Evolutionary conservation across 179 eudicot genomes (phyloP), one percentile per base, ranked within the genome.

Genomic region (Patellifolia procumbens): DNA sequence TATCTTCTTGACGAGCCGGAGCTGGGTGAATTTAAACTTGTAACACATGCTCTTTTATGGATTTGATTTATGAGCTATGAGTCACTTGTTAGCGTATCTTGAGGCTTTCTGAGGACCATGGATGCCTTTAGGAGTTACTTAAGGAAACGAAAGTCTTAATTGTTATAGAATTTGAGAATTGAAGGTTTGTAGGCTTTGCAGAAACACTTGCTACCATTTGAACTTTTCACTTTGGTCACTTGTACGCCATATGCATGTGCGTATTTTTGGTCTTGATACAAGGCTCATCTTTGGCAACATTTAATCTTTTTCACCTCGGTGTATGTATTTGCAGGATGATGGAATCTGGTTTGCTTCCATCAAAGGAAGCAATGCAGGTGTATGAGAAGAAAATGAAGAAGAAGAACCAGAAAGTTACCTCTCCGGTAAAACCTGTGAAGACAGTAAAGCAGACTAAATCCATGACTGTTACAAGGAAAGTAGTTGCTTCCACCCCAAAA

Each of bases 281-380:
- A n/a, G n/a, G n/a, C n/a, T n/a, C n/a, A n/a, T n/a, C n/a, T 24
- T 19, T 13, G 28, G 71, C 71, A 67, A 7, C 71, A 22, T 42
- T 43, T 67, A 10, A 22, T 11, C 15, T 0, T 24, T 42, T 13
- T n/a, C n/a, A 42, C 22, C 28, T 49, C 24, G 24, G 71, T 77
- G 35, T 53, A 32, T 29, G 9, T 29, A 49, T 70, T 35, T 86
- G 73, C 78, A 92, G 97, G 97, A 84, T 92, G 97, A 91, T 92
- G 95, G 97, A 92, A 61, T 89, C 85, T 39, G 93, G 97, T 62
- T 81, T 92, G 82, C 95, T 91, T 37, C 74, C 91, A 16, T 68
- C 82, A 72, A 88, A 88, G 20, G 87, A 43, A 76, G 95, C 95
- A 10, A 81, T 72, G 78, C 84, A 82, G 72, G 82, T 92, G 45